Percentiles rank a stretch among this genome's conserved stretches.
These are phyloP conservation scores for Backusella macrospora DNA, from an alignment of 192 early-diverging fungal genomes.

Conservation along the genomic window DNA sequence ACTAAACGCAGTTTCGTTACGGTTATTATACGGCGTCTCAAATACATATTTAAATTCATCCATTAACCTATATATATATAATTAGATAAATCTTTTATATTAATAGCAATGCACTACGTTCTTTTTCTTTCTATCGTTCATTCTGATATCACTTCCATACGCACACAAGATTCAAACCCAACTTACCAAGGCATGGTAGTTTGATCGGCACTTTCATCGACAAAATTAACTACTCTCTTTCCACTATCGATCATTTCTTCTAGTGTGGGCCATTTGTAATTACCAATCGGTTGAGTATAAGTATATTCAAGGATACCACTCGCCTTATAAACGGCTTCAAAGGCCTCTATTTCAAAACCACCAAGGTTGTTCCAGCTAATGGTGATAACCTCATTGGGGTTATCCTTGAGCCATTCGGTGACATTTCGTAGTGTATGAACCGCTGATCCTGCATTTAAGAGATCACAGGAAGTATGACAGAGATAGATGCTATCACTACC, in stretches of 20 bases:
- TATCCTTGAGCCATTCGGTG: constrained; percentile 60
- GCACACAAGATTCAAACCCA: background rate
- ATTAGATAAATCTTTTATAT: background rate
- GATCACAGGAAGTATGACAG: constrained; percentile 66
- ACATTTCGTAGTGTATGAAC: constrained; percentile 57
- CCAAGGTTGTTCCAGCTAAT: constrained; percentile 73
- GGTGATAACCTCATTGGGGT: constrained; percentile 75
- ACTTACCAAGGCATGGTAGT: constrained; percentile 61
- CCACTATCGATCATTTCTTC: constrained; percentile 59
- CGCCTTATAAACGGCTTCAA: constrained; percentile 52
- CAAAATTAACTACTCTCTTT: constrained; percentile 69
- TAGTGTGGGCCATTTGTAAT: constrained; percentile 68
- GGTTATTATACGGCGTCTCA: constrained; percentile 70
- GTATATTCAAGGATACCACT: constrained; percentile 55
- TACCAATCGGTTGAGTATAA: constrained; percentile 49
- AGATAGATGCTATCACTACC: constrained; percentile 49
- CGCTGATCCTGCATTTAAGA: constrained; percentile 63
- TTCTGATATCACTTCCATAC: background rate
- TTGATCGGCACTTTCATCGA: constrained; percentile 58
- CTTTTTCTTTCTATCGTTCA: background rate
- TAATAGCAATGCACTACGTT: background rate
- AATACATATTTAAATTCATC: constrained; percentile 65
- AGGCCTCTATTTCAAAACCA: constrained; percentile 50
- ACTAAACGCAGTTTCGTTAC: constrained; percentile 47
- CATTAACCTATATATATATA: constrained; percentile 50